Conservation (phyloP, 495 filamentous ascomycete species). For the Cryomyces minteri region DNA sequence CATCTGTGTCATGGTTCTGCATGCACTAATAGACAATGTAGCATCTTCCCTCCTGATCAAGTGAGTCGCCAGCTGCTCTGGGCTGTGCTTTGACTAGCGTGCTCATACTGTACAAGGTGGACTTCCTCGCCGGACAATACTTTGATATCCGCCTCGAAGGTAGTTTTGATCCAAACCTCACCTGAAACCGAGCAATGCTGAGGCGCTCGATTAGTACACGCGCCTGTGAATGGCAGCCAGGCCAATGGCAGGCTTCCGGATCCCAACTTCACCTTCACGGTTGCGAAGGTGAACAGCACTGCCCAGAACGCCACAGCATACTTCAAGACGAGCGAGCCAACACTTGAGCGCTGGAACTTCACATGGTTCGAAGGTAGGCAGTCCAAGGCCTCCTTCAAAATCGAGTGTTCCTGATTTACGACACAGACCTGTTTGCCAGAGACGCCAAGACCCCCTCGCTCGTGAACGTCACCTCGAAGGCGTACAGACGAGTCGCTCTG, state of each 20-base stretch:
- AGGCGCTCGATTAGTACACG: conserved; percentile 29
- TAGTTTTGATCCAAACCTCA: no score
- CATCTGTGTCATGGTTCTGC: no score
- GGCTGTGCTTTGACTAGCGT: no score
- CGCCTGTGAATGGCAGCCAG: conserved; percentile 57
- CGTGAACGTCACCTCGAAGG: conserved; percentile 54
- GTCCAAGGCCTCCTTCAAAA: not conserved
- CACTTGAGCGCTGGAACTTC: conserved; percentile 53
- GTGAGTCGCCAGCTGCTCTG: conserved; percentile 13
- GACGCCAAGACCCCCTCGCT: conserved; percentile 42
- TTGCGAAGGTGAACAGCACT: conserved; percentile 34
- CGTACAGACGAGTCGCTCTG: conserved; percentile 45
- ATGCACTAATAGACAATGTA: no score
- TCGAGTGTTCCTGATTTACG: not conserved
- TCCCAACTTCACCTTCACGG: conserved; percentile 47
- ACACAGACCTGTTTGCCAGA: conserved; percentile 43
- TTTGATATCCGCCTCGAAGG: conserved; percentile 57
- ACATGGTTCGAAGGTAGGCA: conserved; percentile 43
- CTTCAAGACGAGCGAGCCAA: conserved; percentile 40
- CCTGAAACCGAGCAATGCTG: no score
- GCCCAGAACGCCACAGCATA: conserved; percentile 32
- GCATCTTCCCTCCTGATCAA: conserved; percentile 54
- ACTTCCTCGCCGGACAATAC: conserved; percentile 55
- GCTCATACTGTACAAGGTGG: conserved; percentile 20
- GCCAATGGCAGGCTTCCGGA: conserved; percentile 33